phyloP scores from a whole-genome alignment of 192 early-diverging fungal species.

The Chytriomyces sp. region DNA sequence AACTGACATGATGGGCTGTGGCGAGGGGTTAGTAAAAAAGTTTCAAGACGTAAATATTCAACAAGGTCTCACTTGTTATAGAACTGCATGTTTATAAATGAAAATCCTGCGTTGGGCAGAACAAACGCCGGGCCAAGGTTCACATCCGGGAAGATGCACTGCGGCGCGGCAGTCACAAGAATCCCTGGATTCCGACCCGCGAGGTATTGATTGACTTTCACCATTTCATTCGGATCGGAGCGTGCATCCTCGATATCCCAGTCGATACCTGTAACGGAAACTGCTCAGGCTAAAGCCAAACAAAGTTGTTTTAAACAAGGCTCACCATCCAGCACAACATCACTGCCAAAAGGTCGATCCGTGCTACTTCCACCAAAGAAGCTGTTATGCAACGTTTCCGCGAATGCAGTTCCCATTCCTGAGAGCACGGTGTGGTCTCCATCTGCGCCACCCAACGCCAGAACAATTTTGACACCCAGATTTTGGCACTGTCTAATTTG shows the following conservation, averaged over 20 bases:
- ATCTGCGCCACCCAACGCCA: conserved; percentile 22
- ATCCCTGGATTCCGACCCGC: conserved; percentile 53
- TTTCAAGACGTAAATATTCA: neutral
- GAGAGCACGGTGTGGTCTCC: conserved; percentile 6
- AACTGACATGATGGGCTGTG: conserved; percentile 59
- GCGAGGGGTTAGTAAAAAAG: neutral
- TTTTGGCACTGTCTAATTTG: conserved; percentile 15
- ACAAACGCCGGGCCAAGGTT: conserved; percentile 58
- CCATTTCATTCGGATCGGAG: conserved; percentile 65
- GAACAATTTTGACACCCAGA: conserved; percentile 22
- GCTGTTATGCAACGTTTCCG: conserved; percentile 13
- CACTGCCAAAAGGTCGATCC: conserved; percentile 22
- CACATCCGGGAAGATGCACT: conserved; percentile 74
- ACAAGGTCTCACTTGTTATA: conserved; percentile 66
- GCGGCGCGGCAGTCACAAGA: conserved; percentile 70
- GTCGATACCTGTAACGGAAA: conserved; percentile 42
- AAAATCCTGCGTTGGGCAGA: conserved; percentile 64
- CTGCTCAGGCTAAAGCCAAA: conserved; percentile 6
- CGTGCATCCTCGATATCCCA: conserved; percentile 72
- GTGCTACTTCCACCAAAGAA: conserved; percentile 13
- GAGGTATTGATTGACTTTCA: conserved; percentile 58
- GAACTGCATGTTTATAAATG: conserved; percentile 80
- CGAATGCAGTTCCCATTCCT: conserved; percentile 16
- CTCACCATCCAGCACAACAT: conserved; percentile 9
- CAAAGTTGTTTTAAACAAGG: conserved; percentile 49